Percentiles rank a stretch among this genome's conserved stretches.
Conservation (phyloP, 2,329 filamentous ascomycete species). For the Trichoderma cornu-damae region DNA sequence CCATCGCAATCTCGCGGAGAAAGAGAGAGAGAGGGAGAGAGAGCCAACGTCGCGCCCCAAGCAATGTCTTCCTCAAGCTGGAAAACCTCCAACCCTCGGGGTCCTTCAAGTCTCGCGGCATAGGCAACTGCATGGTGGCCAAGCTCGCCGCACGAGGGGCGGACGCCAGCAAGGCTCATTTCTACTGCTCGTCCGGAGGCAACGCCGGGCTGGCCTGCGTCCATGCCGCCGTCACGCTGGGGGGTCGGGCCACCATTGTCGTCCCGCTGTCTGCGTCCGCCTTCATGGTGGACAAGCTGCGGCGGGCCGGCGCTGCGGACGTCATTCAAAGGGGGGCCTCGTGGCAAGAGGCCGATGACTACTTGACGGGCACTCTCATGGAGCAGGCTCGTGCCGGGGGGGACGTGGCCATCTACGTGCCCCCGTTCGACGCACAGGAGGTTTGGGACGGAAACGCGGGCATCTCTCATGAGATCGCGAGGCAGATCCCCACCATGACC, state of each 20-base stretch:
- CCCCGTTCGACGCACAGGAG: conserved; percentile 61
- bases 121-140: conserved; percentile 64
- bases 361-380: conserved; percentile 53
- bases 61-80: conserved; percentile 76
- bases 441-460: conserved; percentile 61
- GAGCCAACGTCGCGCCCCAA: conserved; percentile 22
- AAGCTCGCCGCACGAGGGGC: conserved; percentile 21
- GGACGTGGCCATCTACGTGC: conserved; percentile 52
- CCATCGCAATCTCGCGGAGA: no score
- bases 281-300: conserved; percentile 64
- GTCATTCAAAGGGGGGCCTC: conserved; percentile 62
- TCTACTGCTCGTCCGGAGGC: conserved; percentile 69
- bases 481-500: conserved; percentile 31
- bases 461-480: conserved; percentile 45
- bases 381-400: conserved; percentile 26
- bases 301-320: conserved; percentile 53
- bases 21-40: not conserved
- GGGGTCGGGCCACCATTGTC: conserved; percentile 63
- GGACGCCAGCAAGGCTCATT: conserved; percentile 42
- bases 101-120: conserved; percentile 76
- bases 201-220: conserved; percentile 78
- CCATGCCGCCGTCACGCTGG: conserved; percentile 60
- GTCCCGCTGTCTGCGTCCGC: conserved; percentile 61
- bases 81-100: conserved; percentile 76
- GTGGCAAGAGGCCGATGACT: conserved; percentile 64